phyloP scores from a whole-genome alignment of 345 rosid genomes.

The Nephelium lappaceum region DNA sequence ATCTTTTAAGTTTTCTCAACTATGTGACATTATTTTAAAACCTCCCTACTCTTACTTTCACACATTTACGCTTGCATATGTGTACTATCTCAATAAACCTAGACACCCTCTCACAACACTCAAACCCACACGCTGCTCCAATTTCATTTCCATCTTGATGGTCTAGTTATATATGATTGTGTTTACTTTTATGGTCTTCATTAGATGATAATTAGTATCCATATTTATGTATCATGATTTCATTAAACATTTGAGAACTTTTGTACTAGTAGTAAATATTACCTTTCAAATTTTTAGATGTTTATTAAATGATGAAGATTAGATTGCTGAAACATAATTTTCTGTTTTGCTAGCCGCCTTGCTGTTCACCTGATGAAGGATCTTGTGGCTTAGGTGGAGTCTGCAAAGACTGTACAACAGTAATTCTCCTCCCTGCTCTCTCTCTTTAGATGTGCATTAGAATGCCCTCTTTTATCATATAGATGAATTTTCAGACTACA shows the following conservation, averaged over 20 bases:
- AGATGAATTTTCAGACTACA: background rate
- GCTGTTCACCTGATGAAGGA: conserved; percentile 76
- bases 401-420: conserved; percentile 95
- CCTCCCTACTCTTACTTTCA: background rate
- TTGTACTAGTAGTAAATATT: background rate
- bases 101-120: background rate
- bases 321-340: conserved; percentile 7
- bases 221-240: background rate
- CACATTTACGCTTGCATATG: background rate
- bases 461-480: background rate
- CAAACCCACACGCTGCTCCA: background rate
- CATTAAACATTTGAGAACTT: background rate
- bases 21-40: background rate
- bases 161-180: background rate
- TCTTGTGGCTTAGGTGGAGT: conserved; percentile 70
- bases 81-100: background rate
- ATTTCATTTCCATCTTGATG: background rate
- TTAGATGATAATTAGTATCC: background rate
- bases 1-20: background rate
- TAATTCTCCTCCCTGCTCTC: conserved; percentile 34
- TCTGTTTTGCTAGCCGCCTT: conserved; percentile 69
- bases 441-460: conserved; percentile 8
- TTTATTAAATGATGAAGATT: conserved; percentile 6
- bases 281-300: background rate
- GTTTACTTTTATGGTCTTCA: background rate